phyloP scores from a whole-genome alignment of 192 early-diverging fungal genomes.

The Rhizoclosmatium globosum region DNA sequence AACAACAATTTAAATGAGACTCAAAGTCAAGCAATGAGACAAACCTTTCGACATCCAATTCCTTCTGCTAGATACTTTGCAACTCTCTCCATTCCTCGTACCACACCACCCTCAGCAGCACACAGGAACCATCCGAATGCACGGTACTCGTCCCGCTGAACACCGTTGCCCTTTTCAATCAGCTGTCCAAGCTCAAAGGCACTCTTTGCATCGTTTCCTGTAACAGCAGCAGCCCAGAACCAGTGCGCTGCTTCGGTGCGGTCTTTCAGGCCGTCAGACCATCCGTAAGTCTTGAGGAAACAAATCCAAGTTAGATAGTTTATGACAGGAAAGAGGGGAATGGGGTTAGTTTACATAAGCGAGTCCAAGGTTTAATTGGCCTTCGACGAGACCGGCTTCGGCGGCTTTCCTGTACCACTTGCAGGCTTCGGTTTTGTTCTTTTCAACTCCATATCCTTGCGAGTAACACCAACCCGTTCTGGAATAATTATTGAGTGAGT shows the following conservation, averaged over 20 bases:
- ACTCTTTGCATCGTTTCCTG: conserved; percentile 15
- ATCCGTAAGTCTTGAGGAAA: conserved; percentile 20
- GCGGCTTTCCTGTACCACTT: conserved; percentile 49
- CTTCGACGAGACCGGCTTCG: conserved; percentile 34
- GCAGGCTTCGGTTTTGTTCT: conserved; percentile 42
- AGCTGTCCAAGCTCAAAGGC: conserved; percentile 27
- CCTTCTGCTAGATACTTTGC: conserved; percentile 32
- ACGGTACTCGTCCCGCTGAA: conserved; percentile 9
- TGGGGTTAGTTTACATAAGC: conserved; percentile 28
- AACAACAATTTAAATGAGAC: not conserved
- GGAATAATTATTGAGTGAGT: not conserved
- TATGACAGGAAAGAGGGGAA: not conserved
- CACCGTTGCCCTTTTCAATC: conserved; percentile 34
- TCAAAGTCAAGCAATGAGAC: conserved; percentile 6
- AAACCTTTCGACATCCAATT: conserved; percentile 8
- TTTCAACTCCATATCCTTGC: conserved; percentile 40
- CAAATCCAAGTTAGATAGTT: too few species aligned
- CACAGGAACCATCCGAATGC: conserved; percentile 40
- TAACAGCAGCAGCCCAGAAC: conserved; percentile 34
- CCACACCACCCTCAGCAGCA: conserved; percentile 39
- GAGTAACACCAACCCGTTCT: conserved; percentile 46
- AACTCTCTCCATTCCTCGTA: conserved; percentile 28
- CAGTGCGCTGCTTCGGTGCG: conserved; percentile 33
- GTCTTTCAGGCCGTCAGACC: conserved; percentile 10
- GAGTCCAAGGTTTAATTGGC: conserved; percentile 39